Evolutionary conservation across 129 eudicot genomes (phyloP), one percentile per base, ranked within the genome.

Genomic region (Saussurea involucrata): DNA sequence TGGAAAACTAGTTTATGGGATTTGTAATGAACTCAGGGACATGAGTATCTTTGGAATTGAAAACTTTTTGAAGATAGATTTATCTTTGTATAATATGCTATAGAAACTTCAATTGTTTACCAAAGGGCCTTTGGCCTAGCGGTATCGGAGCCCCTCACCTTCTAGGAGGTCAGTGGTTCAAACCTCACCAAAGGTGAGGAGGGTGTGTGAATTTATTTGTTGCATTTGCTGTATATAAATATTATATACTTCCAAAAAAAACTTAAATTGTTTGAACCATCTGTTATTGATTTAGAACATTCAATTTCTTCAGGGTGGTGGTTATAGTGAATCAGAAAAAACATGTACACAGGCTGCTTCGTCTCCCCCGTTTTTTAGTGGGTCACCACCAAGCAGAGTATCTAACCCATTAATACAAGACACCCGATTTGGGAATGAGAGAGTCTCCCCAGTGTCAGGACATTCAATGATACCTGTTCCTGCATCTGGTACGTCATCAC

Each of bases 361-460:
- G 29, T 88, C 96, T 32, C 93, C 96, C 85, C 92, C 95, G 21
- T 93, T 82, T 90, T 90, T 93, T 83, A 80, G 85, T 61, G 97
- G 98, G 82, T 93, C 98, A 18, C 98, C 98, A 53, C 98, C 98
- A 66, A 83, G 97, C 81, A 80, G 98, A 87, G 97, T 90, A 27
- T 87, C 97, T 78, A 93, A 93, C 88, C 98, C 97, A 37, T 69
- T 93, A 85, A 89, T 85, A 84, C 92, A 90, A 71, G 98, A 93
- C 64, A 86, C 87, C 15, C 91, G 87, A 42, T 93, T 93, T 66
- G 82, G 88, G 77, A 90, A 88, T 61, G 84, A 84, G 33, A 87
- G 85, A 69, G 49, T 73, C 73, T 60, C 82, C 78, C 90, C 85
- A 1, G 55, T 87, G 6, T 86, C 97, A 2, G 83, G 85, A 2